Evolutionary conservation across 805 yeast species (phyloP).

Genomic region (Yamadazyma laniorum): DNA sequence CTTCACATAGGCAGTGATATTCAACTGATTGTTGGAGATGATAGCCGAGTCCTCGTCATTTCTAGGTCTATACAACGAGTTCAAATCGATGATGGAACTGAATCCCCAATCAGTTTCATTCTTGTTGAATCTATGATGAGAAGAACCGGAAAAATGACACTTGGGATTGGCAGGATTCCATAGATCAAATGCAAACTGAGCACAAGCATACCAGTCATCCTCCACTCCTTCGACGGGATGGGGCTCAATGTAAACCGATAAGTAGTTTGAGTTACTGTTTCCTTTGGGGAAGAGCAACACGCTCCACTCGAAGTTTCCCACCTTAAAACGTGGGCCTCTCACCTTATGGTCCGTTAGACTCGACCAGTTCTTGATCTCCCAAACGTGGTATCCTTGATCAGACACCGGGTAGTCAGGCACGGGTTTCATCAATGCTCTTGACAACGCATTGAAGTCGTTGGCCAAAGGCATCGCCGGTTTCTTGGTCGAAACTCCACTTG

Average conservation of each 20-base stretch:
- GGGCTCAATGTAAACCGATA: conserved; percentile 83
- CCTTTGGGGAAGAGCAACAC: conserved; percentile 78
- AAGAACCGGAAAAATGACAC: conserved; percentile 56
- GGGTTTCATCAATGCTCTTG: conserved; percentile 35
- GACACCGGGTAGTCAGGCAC: conserved; percentile 38
- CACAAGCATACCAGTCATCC: conserved; percentile 82
- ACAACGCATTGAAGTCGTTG: conserved; percentile 27
- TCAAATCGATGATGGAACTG: conserved; percentile 64
- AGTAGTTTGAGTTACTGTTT: conserved; percentile 47
- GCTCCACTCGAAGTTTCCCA: conserved; percentile 68
- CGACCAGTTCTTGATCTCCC: conserved; percentile 54
- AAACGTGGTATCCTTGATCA: conserved; percentile 38
- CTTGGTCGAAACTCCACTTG: background rate
- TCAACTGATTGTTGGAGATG: conserved; percentile 55
- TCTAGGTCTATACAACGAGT: conserved; percentile 15
- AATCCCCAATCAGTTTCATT: conserved; percentile 96
- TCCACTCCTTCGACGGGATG: conserved; percentile 40
- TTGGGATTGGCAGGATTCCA: conserved; percentile 77
- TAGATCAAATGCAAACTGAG: conserved; percentile 80
- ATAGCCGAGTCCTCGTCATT: conserved; percentile 26
- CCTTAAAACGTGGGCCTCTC: conserved; percentile 47
- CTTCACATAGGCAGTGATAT: conserved; percentile 74
- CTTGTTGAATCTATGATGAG: conserved; percentile 75
- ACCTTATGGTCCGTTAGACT: conserved; percentile 40
- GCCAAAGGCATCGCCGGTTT: conserved; percentile 18